A percentile compares a stretch with the other conserved stretches of the same genome.
Conservation (phyloP, 495 filamentous ascomycete genomes). For the Amniculicola lignicola region DNA sequence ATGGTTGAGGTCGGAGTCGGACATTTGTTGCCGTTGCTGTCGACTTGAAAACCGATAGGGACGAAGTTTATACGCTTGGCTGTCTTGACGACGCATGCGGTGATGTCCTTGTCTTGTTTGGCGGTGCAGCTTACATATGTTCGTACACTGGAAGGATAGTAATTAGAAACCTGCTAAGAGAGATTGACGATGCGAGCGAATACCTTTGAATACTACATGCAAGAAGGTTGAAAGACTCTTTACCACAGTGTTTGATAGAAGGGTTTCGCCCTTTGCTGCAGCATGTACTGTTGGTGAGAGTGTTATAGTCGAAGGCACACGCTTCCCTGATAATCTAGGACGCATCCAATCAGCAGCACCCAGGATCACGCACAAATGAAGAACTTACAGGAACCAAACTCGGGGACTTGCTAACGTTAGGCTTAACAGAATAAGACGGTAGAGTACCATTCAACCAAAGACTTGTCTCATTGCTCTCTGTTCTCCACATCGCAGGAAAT, state of each 20-base stretch:
- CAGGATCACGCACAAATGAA: background rate
- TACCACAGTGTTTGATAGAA: background rate
- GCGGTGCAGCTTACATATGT: slow-evolving; percentile 5
- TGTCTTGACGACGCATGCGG: slow-evolving; percentile 3
- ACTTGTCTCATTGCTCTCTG: background rate
- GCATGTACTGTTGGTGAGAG: slow-evolving; percentile 1
- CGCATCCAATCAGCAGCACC: too few species aligned
- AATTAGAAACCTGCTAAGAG: background rate
- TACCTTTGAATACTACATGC: slow-evolving; percentile 2
- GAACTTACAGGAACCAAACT: background rate
- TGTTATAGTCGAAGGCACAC: background rate
- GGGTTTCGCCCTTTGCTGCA: background rate
- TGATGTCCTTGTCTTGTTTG: background rate
- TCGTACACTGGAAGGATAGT: background rate
- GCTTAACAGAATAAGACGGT: background rate
- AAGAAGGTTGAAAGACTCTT: slow-evolving; percentile 1
- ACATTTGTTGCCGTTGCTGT: slow-evolving; percentile 15
- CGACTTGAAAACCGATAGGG: slow-evolving; percentile 21
- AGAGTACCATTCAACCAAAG: background rate
- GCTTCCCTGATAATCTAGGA: slow-evolving; percentile 3
- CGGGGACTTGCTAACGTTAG: background rate
- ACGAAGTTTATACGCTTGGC: slow-evolving; percentile 19
- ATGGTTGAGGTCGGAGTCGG: slow-evolving; percentile 11
- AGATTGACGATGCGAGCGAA: background rate
- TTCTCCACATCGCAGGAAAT: background rate